Evolutionary conservation across 257 asterid species (phyloP).

Genomic region (Solanum corneliomulleri): DNA sequence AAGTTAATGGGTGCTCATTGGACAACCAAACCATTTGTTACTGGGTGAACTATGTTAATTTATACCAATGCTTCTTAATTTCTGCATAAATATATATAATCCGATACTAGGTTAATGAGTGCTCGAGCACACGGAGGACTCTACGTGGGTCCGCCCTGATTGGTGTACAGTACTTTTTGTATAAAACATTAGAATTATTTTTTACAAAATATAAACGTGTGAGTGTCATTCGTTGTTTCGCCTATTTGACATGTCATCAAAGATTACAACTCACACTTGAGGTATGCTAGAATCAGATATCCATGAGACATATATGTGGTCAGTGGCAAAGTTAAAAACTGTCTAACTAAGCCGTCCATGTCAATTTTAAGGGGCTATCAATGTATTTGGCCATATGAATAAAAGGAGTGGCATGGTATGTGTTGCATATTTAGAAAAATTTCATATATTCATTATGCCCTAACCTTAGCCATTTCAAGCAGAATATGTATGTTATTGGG

Average conservation of each 20-base stretch:
- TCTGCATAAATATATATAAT: neutral
- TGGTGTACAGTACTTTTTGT: neutral
- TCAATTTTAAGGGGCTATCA: neutral
- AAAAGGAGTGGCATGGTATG: neutral
- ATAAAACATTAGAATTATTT: neutral
- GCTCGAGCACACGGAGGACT: neutral
- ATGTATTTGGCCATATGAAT: neutral
- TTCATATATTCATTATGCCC: neutral
- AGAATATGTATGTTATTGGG: slow-evolving; percentile 78
- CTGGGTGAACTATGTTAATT: neutral
- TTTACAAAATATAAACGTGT: neutral
- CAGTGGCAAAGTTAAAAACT: neutral
- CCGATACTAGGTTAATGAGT: neutral
- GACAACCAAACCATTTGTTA: neutral
- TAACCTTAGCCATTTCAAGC: slow-evolving; percentile 98
- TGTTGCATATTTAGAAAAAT: neutral
- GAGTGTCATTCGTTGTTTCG: neutral
- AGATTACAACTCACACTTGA: neutral
- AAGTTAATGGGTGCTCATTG: neutral
- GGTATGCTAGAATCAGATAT: neutral
- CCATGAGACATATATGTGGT: neutral
- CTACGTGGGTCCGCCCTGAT: neutral
- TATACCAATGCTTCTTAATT: neutral
- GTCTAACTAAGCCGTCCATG: neutral
- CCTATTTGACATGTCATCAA: neutral